Percentiles rank a stretch among this genome's conserved stretches.
These are phyloP conservation scores for Neurospora africana DNA, from an alignment of 495 filamentous ascomycete species.

Conservation along the genomic window DNA sequence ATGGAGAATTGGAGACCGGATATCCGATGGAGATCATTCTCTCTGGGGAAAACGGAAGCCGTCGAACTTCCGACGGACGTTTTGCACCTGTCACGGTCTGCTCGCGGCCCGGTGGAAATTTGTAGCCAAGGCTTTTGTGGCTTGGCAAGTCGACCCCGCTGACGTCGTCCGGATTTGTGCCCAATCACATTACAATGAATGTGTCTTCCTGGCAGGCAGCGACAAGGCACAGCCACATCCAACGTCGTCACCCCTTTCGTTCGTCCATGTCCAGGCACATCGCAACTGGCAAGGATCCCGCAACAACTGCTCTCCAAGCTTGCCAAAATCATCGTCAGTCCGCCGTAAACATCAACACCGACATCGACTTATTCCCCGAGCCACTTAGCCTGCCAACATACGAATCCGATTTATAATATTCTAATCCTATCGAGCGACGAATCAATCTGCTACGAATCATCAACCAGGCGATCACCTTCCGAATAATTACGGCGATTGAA, in stretches of 20 bases:
- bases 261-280: not conserved
- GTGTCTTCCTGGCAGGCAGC: not conserved
- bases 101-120: not conserved
- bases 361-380: not conserved
- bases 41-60: not conserved
- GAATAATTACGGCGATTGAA: not conserved
- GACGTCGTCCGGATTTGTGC: constrained; percentile 8
- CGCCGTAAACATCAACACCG: not conserved
- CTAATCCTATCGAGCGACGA: not conserved
- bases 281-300: not conserved
- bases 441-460: not conserved
- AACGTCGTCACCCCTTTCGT: constrained; percentile 15
- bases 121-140: not conserved
- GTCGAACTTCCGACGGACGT: not conserved
- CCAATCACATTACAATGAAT: constrained; percentile 2
- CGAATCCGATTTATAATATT: not conserved
- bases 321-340: not conserved
- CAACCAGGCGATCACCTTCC: not conserved
- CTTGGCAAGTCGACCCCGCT: not conserved
- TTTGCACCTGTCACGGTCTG: not conserved
- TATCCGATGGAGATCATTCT: not conserved
- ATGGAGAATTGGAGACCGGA: not conserved
- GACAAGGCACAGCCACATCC: constrained; percentile 17
- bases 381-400: not conserved
- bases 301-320: not conserved